Evolutionary conservation across 2,329 filamentous ascomycete species (phyloP), one percentile per base, ranked within the genome.

Genomic region (Aspergillus sp.): DNA sequence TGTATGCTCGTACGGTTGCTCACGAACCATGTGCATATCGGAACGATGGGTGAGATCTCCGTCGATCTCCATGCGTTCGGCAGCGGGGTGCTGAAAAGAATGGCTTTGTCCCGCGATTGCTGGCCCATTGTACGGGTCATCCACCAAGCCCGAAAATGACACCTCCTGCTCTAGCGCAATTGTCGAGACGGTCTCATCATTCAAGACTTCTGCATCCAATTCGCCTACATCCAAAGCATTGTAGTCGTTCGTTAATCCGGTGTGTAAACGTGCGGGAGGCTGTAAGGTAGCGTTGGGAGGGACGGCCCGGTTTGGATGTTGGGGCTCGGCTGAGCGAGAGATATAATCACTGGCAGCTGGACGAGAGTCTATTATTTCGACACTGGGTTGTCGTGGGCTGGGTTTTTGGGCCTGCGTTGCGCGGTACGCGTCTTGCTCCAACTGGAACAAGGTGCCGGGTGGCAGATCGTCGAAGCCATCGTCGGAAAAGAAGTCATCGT

Each of bases 401-500:
- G 61, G 58, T 17, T 63, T 65, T 44, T 71, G 58, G 16, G 58
- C 64, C 58, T 76, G 76, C 2, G 73, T 76, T n/a, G 74, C 73
- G 53, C 66, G 66, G 48, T 70, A 69, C n/a, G 76, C 76, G 62
- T 72, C 65, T 53, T 78, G 68, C 58, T 78, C 76, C 38, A 79
- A 65, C 58, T 76, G 67, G 53, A 73, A 65, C 46, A 76, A 62
- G 17, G 74, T 71, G 49, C 73, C 64, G 23, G 71, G 65, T 42
- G 75, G 71, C 49, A 78, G 66, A 52, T 70, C 71, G 54, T 77
- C 76, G 60, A 76, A 72, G 56, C 70, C 71, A 56, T 77, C 73
- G 58, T 77, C 76, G 52, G 74, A 77, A 65, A 77, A 77, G 61
- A 71, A 71, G 53, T 76, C 74, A 65, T 77, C 73, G 62, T 76